These are phyloP conservation scores for Xylaria sp. DNA, from an alignment of 495 filamentous ascomycete species.

Conservation along the genomic window DNA sequence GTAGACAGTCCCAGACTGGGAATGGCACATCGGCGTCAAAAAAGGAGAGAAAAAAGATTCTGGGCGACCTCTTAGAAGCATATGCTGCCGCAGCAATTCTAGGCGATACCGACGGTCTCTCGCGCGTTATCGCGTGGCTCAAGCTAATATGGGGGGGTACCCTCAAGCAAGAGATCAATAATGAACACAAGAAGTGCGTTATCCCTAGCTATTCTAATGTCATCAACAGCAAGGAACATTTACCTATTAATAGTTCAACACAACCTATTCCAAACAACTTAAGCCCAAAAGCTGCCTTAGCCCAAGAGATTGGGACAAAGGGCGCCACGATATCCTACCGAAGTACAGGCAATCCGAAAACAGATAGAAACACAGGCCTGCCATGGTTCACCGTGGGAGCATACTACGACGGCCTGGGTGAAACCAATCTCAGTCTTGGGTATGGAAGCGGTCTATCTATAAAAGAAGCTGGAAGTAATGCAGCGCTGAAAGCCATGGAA, in stretches of 20 bases:
- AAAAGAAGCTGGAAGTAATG: slow-evolving; percentile 73
- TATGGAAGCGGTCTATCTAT: slow-evolving; percentile 73
- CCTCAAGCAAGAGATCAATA: slow-evolving; percentile 51
- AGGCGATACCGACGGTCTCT: slow-evolving; percentile 67
- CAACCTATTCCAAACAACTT: slow-evolving; percentile 31
- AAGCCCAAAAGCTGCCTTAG: slow-evolving; percentile 58
- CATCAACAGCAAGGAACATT: slow-evolving; percentile 12
- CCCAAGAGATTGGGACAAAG: slow-evolving; percentile 61
- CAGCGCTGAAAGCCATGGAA: slow-evolving; percentile 69
- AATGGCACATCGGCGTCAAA: slow-evolving; percentile 49
- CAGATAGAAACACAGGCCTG: slow-evolving; percentile 61
- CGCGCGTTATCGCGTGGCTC: slow-evolving; percentile 70
- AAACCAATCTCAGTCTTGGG: slow-evolving; percentile 67
- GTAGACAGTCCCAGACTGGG: slow-evolving; percentile 29
- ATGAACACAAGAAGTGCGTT: slow-evolving; percentile 35
- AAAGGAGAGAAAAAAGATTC: slow-evolving; percentile 67
- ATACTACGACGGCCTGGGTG: slow-evolving; percentile 77
- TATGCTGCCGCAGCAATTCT: slow-evolving; percentile 81
- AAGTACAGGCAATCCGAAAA: slow-evolving; percentile 61
- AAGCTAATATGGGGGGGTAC: slow-evolving; percentile 67
- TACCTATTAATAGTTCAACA: slow-evolving; percentile 16
- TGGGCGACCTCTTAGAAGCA: slow-evolving; percentile 87
- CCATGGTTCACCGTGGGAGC: slow-evolving; percentile 71
- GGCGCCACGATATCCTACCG: slow-evolving; percentile 71
- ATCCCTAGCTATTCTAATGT: slow-evolving; percentile 28